These are phyloP conservation scores for Aspergillus sp. DNA, from an alignment of 2,329 filamentous ascomycete species.

Conservation along the genomic window DNA sequence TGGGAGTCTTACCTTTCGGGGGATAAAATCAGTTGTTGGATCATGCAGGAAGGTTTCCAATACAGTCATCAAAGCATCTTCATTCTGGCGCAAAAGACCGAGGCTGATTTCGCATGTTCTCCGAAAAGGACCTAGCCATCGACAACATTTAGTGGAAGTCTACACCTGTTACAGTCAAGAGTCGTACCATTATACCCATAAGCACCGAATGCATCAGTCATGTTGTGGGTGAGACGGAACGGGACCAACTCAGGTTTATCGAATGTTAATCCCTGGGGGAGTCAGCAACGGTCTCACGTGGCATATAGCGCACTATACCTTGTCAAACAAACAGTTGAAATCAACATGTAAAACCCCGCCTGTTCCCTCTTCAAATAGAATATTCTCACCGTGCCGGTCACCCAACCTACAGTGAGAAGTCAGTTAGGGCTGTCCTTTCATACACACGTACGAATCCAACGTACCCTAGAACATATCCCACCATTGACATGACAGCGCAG, in stretches of 20 bases:
- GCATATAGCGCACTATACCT: conserved; percentile 36
- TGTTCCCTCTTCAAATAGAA: conserved; percentile 86
- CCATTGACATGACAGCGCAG: conserved; percentile 99
- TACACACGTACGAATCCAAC: conserved; percentile 5
- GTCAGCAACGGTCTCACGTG: conserved; percentile 5
- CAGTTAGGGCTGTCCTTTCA: conserved; percentile 1
- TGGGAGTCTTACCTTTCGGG: conserved; percentile 50
- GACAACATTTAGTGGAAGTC: conserved; percentile 1
- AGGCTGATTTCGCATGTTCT: conserved; percentile 86
- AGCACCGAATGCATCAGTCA: conserved; percentile 94
- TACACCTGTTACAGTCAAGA: background rate
- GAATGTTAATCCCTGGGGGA: conserved; percentile 67
- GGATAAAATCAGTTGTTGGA: conserved; percentile 86
- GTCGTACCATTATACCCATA: conserved; percentile 71
- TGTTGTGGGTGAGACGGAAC: conserved; percentile 96
- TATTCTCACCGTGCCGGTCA: conserved; percentile 94
- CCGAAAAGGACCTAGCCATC: conserved; percentile 62
- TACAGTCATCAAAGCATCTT: conserved; percentile 95
- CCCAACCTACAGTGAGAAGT: conserved; percentile 53
- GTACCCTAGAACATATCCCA: conserved; percentile 78
- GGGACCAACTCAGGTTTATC: conserved; percentile 91
- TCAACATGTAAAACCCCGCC: conserved; percentile 96
- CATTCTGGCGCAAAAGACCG: conserved; percentile 74
- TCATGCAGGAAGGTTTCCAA: conserved; percentile 96
- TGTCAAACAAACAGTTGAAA: conserved; percentile 99